Conservation (phyloP, 2,329 filamentous ascomycete species). For the Sclerotinia sclerotiorum region DNA sequence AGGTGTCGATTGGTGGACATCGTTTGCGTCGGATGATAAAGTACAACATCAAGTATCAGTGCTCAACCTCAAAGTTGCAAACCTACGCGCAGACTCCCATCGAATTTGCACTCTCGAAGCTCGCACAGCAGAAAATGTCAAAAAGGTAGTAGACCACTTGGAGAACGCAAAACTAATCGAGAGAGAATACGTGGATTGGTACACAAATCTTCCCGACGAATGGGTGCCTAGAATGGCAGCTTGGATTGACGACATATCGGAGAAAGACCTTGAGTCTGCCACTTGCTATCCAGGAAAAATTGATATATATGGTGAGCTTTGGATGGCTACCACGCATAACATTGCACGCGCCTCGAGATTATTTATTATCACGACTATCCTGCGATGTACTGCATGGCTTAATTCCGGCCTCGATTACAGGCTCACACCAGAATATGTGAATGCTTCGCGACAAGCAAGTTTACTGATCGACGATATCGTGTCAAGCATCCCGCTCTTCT, state of each 20-base stretch:
- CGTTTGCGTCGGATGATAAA: slow-evolving; percentile 50
- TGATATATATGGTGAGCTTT: slow-evolving; percentile 58
- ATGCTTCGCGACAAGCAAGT: slow-evolving; percentile 50
- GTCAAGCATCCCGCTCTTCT: slow-evolving; percentile 58
- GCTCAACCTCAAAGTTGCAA: slow-evolving; percentile 54
- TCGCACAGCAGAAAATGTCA: slow-evolving; percentile 50
- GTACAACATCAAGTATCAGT: slow-evolving; percentile 46
- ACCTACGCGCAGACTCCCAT: slow-evolving; percentile 54
- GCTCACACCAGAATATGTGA: slow-evolving; percentile 59
- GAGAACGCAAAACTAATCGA: slow-evolving; percentile 52
- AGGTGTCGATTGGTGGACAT: slow-evolving; percentile 58
- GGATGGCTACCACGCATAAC: slow-evolving; percentile 58
- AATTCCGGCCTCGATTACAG: slow-evolving; percentile 59
- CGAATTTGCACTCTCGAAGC: slow-evolving; percentile 48
- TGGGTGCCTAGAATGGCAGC: slow-evolving; percentile 52
- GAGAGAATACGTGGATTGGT: slow-evolving; percentile 52
- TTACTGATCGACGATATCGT: slow-evolving; percentile 58
- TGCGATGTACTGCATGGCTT: slow-evolving; percentile 60
- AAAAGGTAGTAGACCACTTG: slow-evolving; percentile 52
- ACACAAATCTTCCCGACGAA: slow-evolving; percentile 48
- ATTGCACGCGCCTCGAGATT: slow-evolving; percentile 55
- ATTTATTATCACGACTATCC: slow-evolving; percentile 54
- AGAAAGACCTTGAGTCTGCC: background rate
- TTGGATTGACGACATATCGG: slow-evolving; percentile 47
- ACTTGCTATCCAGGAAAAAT: slow-evolving; percentile 53